A percentile compares a stretch with the other conserved stretches of the same genome.
These are phyloP conservation scores for Pharnaceum exiguum DNA, from an alignment of 148 eudicot genomes.

Conservation along the genomic window DNA sequence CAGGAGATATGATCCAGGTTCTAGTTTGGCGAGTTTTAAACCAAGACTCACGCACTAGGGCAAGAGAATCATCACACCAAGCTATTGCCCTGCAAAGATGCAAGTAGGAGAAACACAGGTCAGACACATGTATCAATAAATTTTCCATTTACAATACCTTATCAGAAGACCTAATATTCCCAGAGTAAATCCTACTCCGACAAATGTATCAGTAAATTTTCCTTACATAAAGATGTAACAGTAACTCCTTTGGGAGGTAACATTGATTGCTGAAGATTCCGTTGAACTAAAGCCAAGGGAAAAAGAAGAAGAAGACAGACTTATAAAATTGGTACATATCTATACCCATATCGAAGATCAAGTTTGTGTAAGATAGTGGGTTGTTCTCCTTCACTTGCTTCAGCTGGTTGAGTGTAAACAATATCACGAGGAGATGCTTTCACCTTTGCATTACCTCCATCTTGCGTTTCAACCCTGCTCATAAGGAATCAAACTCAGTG, in stretches of 20 bases:
- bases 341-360: slow-evolving; percentile 97
- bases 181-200: too few species aligned
- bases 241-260: neutral
- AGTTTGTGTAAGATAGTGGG: slow-evolving; percentile 74
- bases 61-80: slow-evolving; percentile 96
- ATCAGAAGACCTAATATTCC: too few species aligned
- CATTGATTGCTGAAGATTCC: neutral
- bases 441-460: slow-evolving; percentile 96
- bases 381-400: slow-evolving; percentile 58
- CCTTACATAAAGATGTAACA: too few species aligned
- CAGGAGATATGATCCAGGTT: slow-evolving; percentile 94
- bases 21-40: slow-evolving; percentile 74
- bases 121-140: too few species aligned
- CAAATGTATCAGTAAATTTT: too few species aligned
- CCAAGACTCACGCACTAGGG: slow-evolving; percentile 93
- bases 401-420: slow-evolving; percentile 76
- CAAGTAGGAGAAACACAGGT: neutral
- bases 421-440: slow-evolving; percentile 96
- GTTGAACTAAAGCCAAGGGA: slow-evolving; percentile 5
- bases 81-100: slow-evolving; percentile 65
- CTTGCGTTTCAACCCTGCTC: slow-evolving; percentile 96
- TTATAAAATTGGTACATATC: slow-evolving; percentile 8
- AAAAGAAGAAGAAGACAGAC: neutral
- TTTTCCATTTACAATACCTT: too few species aligned
- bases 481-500: slow-evolving; percentile 5